These are phyloP conservation scores for Suhomyces guaymorum DNA, from an alignment of 1,139 yeast species.

Conservation along the genomic window DNA sequence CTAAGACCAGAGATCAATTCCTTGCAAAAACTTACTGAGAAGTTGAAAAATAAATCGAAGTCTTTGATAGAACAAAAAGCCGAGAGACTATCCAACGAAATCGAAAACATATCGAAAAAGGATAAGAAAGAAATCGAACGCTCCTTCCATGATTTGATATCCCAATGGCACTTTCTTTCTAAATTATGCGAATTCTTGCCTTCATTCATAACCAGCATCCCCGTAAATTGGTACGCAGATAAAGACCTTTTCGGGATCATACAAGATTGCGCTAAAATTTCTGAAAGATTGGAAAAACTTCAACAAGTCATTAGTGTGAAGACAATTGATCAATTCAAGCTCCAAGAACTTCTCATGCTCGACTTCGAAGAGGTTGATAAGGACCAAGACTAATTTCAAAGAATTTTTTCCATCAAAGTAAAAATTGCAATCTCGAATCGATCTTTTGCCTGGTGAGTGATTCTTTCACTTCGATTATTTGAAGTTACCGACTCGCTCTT, in stretches of 20 bases:
- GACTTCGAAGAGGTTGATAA: slow-evolving; percentile 12
- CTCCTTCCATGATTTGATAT: slow-evolving; percentile 18
- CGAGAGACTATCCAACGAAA: slow-evolving; percentile 14
- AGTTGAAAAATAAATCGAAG: slow-evolving; percentile 8
- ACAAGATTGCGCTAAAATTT: slow-evolving; percentile 28
- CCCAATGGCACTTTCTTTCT: slow-evolving; percentile 28
- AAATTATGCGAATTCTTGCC: slow-evolving; percentile 35
- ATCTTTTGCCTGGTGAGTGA: too few species aligned
- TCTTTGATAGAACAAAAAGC: slow-evolving; percentile 4
- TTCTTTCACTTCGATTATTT: too few species aligned
- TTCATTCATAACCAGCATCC: slow-evolving; percentile 32
- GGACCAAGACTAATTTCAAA: neutral
- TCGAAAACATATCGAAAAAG: slow-evolving; percentile 13
- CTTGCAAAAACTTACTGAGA: slow-evolving; percentile 13
- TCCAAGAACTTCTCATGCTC: slow-evolving; percentile 11
- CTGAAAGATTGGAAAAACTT: slow-evolving; percentile 23
- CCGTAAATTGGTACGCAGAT: slow-evolving; percentile 41
- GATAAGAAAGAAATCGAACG: slow-evolving; percentile 8
- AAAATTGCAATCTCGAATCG: too few species aligned
- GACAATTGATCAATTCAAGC: slow-evolving; percentile 6
- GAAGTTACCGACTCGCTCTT: too few species aligned
- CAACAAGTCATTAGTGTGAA: slow-evolving; percentile 22
- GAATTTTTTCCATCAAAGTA: too few species aligned
- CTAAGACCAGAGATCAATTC: slow-evolving; percentile 12
- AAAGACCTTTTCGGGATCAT: slow-evolving; percentile 27